Evolutionary conservation across 768 basidiomycete genomes (phyloP), one percentile per base, ranked within the genome.

Genomic region (Dioszegia aurantiaca): DNA sequence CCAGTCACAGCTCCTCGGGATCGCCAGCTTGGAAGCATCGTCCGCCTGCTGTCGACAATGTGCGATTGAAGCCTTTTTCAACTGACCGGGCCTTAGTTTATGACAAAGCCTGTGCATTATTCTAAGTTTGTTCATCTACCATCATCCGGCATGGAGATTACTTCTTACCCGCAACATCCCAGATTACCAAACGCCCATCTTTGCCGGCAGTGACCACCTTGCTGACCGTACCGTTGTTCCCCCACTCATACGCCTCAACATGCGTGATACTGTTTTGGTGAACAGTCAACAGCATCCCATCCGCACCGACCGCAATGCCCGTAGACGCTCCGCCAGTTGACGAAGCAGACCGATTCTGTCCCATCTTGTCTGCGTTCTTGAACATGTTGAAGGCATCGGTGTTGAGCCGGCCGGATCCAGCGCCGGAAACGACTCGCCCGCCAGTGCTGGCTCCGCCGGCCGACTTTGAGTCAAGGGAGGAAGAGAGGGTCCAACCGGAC

Each of bases 211-310:
- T 95, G 75, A 88, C 91, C 60, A 99, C 87, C 69, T 83, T 83
- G 45, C 78, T 80, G 4, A 97, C 86, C 1, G 79, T 78, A 0
- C 84, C 86, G 12, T 80, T 81, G 2, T 69, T 63, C 1, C 78
- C 80, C 62, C 77, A 78, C 61, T 86, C 86, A 69, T 88, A 95
- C 26, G 88, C 80, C 56, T 91, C 80, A 39, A 98, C 81, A 65
- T 82, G 86, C n/a, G 91, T 97, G 78, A 99, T 95, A 36, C 93
- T 95, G 80, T 99, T 99, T 82, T 98, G 95, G 74, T 98, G 95
- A 48, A 95, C 83, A 14, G 95, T 98, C 69, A 83, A 79, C 51
- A 94, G 78, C 73, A 93, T 89, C 2, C 88, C 89, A 69, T 87
- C 85, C 4, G 77, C 73, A 3, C 77, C 77, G 17, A 74, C 74